Conservation (phyloP, 305 asterid species). For the Fraxinus sp. region DNA sequence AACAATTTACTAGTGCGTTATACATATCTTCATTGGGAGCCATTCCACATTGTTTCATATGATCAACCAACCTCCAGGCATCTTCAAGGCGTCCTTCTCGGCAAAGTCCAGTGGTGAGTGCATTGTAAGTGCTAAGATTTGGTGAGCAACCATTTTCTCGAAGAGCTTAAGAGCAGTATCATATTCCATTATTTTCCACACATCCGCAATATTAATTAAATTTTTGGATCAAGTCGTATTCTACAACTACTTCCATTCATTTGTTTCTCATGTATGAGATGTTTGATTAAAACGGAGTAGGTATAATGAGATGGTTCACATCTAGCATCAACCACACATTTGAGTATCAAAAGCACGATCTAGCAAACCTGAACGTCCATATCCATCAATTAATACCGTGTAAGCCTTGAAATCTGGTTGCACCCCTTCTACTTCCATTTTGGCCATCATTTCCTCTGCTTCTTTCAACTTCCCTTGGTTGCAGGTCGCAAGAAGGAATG, state of each 20-base stretch:
- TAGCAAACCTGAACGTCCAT: conserved; percentile 59
- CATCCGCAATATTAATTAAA: conserved; percentile 54
- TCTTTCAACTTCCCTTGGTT: conserved; percentile 69
- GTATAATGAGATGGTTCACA: conserved; percentile 66
- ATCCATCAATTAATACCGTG: conserved; percentile 74
- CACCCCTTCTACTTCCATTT: conserved; percentile 57
- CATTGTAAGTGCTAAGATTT: conserved; percentile 42
- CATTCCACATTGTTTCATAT: conserved; percentile 46
- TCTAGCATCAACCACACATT: conserved; percentile 56
- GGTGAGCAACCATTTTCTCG: conserved; percentile 52
- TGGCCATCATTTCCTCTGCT: conserved; percentile 62
- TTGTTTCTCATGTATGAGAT: conserved; percentile 45
- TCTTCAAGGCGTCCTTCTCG: conserved; percentile 60
- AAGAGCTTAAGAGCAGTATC: conserved; percentile 55
- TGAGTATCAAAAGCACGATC: conserved; percentile 51
- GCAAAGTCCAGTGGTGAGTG: conserved; percentile 59
- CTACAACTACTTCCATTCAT: conserved; percentile 20
- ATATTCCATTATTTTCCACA: conserved; percentile 65
- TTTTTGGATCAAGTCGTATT: conserved; percentile 10
- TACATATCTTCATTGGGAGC: conserved; percentile 50
- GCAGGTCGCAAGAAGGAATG: conserved; percentile 72
- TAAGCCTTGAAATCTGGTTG: conserved; percentile 61
- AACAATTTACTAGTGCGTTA: conserved; percentile 49
- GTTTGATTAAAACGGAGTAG: conserved; percentile 62
- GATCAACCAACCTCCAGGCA: conserved; percentile 56